A percentile compares a stretch with the other conserved stretches of the same genome.
These are phyloP conservation scores for Heterobasidion annosum DNA, from an alignment of 1,284 basidiomycete species.

Conservation along the genomic window DNA sequence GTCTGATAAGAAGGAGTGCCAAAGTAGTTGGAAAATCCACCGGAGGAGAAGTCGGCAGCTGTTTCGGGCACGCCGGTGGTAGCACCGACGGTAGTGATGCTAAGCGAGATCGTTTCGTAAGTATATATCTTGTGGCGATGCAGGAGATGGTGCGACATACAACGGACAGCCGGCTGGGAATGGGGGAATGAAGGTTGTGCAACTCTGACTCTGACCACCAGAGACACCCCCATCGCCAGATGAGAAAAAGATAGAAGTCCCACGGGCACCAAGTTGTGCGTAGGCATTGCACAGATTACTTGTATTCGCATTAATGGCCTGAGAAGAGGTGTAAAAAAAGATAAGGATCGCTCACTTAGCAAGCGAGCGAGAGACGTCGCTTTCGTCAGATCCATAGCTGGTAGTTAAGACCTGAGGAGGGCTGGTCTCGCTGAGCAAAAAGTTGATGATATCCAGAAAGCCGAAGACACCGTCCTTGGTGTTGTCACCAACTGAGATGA, in stretches of 20 bases:
- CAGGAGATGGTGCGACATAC: conserved; percentile 6
- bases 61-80: conserved; percentile 43
- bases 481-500: conserved; percentile 33
- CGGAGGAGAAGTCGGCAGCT: conserved; percentile 32
- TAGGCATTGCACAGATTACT: conserved; percentile 46
- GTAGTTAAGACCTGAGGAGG: conserved; percentile 21
- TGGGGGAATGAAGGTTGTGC: conserved; percentile 54
- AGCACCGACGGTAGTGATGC: conserved; percentile 50
- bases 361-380: conserved; percentile 11
- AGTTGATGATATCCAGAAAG: conserved; percentile 19
- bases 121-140: not conserved
- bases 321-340: not conserved
- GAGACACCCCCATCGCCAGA: conserved; percentile 63
- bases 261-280: conserved; percentile 50
- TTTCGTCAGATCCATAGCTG: conserved; percentile 19
- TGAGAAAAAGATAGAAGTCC: conserved; percentile 54
- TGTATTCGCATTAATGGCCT: conserved; percentile 14
- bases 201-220: conserved; percentile 31
- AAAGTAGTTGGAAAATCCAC: conserved; percentile 42
- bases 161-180: conserved; percentile 56
- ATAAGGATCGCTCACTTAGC: conserved; percentile 7
- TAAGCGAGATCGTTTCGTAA: conserved; percentile 32
- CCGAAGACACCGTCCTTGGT: conserved; percentile 17
- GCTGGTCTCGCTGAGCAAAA: conserved; percentile 13
- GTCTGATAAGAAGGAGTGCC: conserved; percentile 28